Base-by-base conservation (phyloP, 306 rosid species). In the Potentilla sterilis region DNA sequence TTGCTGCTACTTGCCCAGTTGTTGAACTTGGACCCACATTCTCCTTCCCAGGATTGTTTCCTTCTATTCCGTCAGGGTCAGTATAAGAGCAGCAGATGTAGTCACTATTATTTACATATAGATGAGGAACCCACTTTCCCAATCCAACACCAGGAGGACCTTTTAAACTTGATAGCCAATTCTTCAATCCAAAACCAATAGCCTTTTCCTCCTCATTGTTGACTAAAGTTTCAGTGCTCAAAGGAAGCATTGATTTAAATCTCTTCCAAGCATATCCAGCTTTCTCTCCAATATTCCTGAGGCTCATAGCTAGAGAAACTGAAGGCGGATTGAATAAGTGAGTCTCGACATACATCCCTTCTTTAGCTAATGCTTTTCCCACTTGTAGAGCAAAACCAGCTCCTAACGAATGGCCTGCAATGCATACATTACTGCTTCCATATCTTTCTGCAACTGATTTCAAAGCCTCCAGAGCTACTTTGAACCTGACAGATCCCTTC, bases 241-340 rank as follows among this genome's bases (percentile, higher is more conserved):
- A 75, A 72, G 93, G 97, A 84, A 95, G 84, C 88, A 88, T 85
- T 37, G 92, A 84, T 83, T 83, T 95, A 47, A 95, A 77, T 49
- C 96, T 90, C 72, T 82, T 89, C 99, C 99, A 95, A 16, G 81
- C 85, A 72, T 81, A 84, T 73, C 81, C 96, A 2, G 96, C 93
- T 61, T 83, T 92, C 69, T 92, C 90, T 51, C 97, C 96, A 5
- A 90, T 79, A 48, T 88, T 87, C 75, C 83, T 88, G 19, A 89
- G 41, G 73, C 96, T 90, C 91, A 80, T 88, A 9, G 97, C 93
- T 0, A 95, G 76, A 35, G 99, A 92, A 77, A 92, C 92, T 6
- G 99, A 95, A 78, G 99, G 99, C 9, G 99, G 99, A 84, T 95
- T 95, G 72, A 95, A 95, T 24, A 95, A 82, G 72, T 95, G 99